Evolutionary conservation across 345 rosid species (phyloP).

Genomic region (Aegle marmelos): DNA sequence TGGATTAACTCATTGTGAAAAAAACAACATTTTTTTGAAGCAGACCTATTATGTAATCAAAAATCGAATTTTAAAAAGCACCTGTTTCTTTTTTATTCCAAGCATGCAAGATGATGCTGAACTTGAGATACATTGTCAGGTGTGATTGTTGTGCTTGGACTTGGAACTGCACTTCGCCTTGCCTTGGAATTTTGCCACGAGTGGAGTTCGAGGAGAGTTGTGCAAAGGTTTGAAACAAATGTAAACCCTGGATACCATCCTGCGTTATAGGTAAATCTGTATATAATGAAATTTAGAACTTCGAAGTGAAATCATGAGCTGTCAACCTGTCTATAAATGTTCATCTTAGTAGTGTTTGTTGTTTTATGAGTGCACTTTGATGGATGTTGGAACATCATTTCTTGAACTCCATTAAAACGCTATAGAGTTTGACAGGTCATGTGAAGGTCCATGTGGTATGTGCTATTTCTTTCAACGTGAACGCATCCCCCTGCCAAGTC

Average conservation of each 20-base stretch:
- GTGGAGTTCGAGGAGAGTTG: slow-evolving; percentile 77
- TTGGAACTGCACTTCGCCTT: slow-evolving; percentile 82
- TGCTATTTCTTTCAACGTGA: neutral
- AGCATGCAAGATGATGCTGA: slow-evolving; percentile 13
- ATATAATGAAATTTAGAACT: slow-evolving; percentile 13
- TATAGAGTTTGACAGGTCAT: neutral
- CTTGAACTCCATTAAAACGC: neutral
- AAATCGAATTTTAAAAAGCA: too few relatives aligned
- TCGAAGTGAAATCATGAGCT: slow-evolving; percentile 2
- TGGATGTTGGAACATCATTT: neutral
- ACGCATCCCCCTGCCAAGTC: neutral
- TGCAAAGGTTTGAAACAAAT: slow-evolving; percentile 62
- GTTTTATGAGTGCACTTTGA: neutral
- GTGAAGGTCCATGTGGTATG: neutral
- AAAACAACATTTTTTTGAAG: too few relatives aligned
- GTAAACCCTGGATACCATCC: slow-evolving; percentile 58
- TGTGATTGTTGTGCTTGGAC: slow-evolving; percentile 88
- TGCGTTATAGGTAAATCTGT: slow-evolving; percentile 50
- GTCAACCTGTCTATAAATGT: slow-evolving; percentile 15
- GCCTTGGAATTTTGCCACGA: slow-evolving; percentile 80
- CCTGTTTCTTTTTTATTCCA: neutral
- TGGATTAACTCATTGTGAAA: too few relatives aligned
- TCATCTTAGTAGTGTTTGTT: slow-evolving; percentile 1
- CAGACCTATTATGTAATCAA: too few relatives aligned
- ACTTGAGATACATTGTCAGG: slow-evolving; percentile 36